A percentile compares a stretch with the other conserved stretches of the same genome.
Evolutionary conservation across 345 rosid species (phyloP).

Genomic region (Geranium rotundifolium): DNA sequence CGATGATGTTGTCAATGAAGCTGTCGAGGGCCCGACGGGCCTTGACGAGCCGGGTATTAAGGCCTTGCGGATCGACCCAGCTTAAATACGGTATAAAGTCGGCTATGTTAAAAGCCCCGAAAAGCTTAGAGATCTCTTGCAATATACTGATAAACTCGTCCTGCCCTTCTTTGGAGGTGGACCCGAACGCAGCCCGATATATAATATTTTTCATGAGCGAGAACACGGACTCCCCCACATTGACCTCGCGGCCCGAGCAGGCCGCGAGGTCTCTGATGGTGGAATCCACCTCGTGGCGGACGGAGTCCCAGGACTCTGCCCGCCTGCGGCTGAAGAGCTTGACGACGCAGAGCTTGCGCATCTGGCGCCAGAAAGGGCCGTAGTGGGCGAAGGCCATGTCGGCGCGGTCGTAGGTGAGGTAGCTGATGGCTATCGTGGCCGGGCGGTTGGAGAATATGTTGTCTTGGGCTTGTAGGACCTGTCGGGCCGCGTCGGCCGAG

Average conservation of each 20-base stretch:
- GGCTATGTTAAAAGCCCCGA: slow-evolving; percentile 83
- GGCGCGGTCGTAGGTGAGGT: slow-evolving; percentile 72
- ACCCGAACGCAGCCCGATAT: slow-evolving; percentile 78
- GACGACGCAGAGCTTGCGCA: slow-evolving; percentile 88
- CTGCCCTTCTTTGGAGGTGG: slow-evolving; percentile 42
- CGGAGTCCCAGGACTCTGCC: slow-evolving; percentile 90
- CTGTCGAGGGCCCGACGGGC: slow-evolving; percentile 63
- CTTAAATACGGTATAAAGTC: slow-evolving; percentile 65
- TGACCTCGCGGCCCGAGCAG: slow-evolving; percentile 40
- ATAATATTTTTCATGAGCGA: slow-evolving; percentile 61
- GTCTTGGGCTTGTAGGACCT: slow-evolving; percentile 79
- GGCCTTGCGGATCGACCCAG: slow-evolving; percentile 63
- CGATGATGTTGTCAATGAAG: slow-evolving; percentile 70
- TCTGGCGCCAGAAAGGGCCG: slow-evolving; percentile 97
- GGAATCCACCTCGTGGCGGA: slow-evolving; percentile 68
- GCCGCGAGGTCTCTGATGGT: slow-evolving; percentile 28
- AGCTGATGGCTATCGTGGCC: slow-evolving; percentile 66
- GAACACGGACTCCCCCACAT: slow-evolving; percentile 68
- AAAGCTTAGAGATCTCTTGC: slow-evolving; percentile 88
- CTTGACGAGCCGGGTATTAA: slow-evolving; percentile 35
- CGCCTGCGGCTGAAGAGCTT: slow-evolving; percentile 83
- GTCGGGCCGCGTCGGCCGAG: slow-evolving; percentile 56
- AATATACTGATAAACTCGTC: slow-evolving; percentile 66
- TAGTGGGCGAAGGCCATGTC: slow-evolving; percentile 97
- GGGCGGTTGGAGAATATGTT: slow-evolving; percentile 80